Percentiles rank a stretch among this genome's conserved stretches.
These are phyloP conservation scores for Herpotrichia juniperi DNA, from an alignment of 2,329 filamentous ascomycete genomes.

Conservation along the genomic window DNA sequence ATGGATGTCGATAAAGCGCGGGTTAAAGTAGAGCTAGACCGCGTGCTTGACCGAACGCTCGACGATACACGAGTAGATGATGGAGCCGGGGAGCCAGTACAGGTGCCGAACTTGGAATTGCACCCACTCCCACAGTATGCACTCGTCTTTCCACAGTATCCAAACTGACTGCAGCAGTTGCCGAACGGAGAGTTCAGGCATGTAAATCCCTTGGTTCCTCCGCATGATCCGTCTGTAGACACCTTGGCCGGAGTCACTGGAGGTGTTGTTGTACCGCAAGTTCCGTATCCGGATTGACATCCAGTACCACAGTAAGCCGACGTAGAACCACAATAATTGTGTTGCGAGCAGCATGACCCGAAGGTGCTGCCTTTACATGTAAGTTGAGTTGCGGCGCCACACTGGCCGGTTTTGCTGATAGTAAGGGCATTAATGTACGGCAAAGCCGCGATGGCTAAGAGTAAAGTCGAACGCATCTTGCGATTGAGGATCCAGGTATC, in stretches of 20 bases:
- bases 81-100: background rate
- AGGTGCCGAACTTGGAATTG: background rate
- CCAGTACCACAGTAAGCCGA: slow-evolving; percentile 8
- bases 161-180: background rate
- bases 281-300: slow-evolving; percentile 8
- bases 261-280: slow-evolving; percentile 1
- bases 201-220: background rate
- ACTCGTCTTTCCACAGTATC: background rate
- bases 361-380: slow-evolving; percentile 17
- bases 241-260: background rate
- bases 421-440: background rate
- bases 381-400: slow-evolving; percentile 11
- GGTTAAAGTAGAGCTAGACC: no score
- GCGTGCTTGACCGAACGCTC: background rate
- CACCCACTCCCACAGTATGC: background rate
- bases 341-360: slow-evolving; percentile 17
- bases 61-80: no score
- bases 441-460: background rate
- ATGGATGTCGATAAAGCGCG: no score
- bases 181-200: background rate
- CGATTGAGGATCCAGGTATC: background rate
- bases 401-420: slow-evolving; percentile 6
- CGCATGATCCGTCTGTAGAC: background rate
- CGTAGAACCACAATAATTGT: slow-evolving; percentile 12
- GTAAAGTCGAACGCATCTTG: background rate